phyloP scores from a whole-genome alignment of 1,284 basidiomycete species.

The Acaromyces ingoldii region DNA sequence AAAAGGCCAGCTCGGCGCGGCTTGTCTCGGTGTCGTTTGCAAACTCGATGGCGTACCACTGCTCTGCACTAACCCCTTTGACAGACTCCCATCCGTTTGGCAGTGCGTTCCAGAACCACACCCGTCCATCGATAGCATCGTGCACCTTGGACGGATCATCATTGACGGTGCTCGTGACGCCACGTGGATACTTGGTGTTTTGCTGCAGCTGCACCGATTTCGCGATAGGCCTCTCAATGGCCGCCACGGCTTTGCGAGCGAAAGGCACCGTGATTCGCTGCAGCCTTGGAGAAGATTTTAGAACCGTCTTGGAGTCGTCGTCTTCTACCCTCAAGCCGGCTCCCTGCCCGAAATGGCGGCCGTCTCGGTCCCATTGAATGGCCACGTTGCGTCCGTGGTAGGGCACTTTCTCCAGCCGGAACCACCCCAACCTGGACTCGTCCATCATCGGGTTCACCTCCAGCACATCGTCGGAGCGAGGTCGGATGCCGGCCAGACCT shows the following conservation, averaged over 20 bases:
- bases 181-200: neutral
- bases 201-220: neutral
- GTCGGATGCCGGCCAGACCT: constrained; percentile 7
- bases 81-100: constrained; percentile 6
- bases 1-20: constrained; percentile 5
- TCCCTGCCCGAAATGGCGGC: constrained; percentile 1
- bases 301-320: neutral
- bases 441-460: constrained; percentile 11
- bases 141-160: neutral
- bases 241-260: neutral
- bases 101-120: constrained; percentile 3
- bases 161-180: neutral
- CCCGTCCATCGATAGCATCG: constrained; percentile 2
- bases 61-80: neutral
- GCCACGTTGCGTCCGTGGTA: constrained; percentile 10
- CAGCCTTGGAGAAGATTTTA: neutral
- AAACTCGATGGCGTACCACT: constrained; percentile 8
- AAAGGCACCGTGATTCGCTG: neutral
- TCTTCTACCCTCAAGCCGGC: neutral
- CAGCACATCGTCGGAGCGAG: constrained; percentile 5
- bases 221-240: neutral
- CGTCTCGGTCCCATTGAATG: constrained; percentile 9
- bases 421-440: neutral
- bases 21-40: neutral
- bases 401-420: constrained; percentile 5